Percentiles rank a stretch among this genome's conserved stretches.
phyloP scores from a whole-genome alignment of 805 yeast species.

The Metschnikowia aberdeeniae region DNA sequence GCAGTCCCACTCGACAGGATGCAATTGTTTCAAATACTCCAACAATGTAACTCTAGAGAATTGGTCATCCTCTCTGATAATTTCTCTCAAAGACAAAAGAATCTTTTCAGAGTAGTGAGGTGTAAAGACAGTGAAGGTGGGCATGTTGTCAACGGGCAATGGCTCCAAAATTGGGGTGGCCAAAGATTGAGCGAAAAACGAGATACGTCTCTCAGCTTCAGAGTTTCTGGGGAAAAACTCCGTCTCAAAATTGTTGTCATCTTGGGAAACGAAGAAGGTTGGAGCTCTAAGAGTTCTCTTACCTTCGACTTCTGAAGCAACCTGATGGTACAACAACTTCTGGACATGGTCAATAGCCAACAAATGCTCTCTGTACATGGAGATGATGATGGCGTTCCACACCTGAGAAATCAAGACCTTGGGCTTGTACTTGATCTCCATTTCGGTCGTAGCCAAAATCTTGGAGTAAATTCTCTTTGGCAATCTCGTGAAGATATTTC shows the following conservation, averaged over 20 bases:
- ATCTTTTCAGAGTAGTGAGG: constrained; percentile 89
- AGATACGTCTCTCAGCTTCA: constrained; percentile 99
- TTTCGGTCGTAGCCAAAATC: constrained; percentile 95
- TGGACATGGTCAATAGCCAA: constrained; percentile 98
- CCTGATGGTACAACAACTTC: constrained; percentile 95
- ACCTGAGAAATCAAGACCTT: constrained; percentile 97
- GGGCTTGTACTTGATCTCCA: constrained; percentile 98
- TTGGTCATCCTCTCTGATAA: constrained; percentile 68
- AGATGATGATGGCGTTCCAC: constrained; percentile 98
- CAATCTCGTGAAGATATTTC: constrained; percentile 94
- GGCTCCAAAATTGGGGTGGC: constrained; percentile 99
- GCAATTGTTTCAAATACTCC: constrained; percentile 53
- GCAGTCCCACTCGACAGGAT: constrained; percentile 55
- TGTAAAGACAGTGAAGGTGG: constrained; percentile 89
- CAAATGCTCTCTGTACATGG: constrained; percentile 99
- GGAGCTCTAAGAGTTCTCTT: constrained; percentile 98
- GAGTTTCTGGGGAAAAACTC: constrained; percentile 96
- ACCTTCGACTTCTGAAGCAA: constrained; percentile 96
- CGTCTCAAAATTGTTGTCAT: constrained; percentile 89
- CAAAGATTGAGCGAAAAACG: constrained; percentile 97
- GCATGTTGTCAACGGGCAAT: constrained; percentile 98
- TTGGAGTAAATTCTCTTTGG: constrained; percentile 99
- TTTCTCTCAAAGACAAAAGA: constrained; percentile 68
- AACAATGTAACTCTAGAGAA: constrained; percentile 52
- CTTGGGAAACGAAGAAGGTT: constrained; percentile 96